Base-by-base conservation (phyloP, 306 rosid genomes). In the Pterocarpus macrocarpus region DNA sequence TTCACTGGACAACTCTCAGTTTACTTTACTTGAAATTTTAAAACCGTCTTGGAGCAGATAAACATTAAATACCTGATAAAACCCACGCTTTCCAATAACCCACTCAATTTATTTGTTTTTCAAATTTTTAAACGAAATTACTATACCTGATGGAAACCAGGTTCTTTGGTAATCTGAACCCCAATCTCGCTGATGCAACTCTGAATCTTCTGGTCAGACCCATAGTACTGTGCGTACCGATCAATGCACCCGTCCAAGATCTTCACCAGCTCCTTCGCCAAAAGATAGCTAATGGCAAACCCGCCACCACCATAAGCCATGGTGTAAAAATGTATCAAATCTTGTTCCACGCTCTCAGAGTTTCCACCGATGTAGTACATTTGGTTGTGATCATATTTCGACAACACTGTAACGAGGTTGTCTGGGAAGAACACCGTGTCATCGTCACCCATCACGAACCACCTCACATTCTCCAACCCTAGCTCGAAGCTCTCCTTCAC, bases 401-500 rank as follows among this genome's bases (percentile, higher is more conserved):
- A 83, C 15, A 94, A 73, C 44, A 94, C 97, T 4, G 76, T 81
- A 0, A 90, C 84, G 2, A 89, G 82, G 55, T 94, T 94, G 17
- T 89, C 88, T 2, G 87, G 44, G 55, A 94, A 94, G 70, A 92
- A 92, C 1, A 92, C 88, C 0, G 98, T 94, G n/a, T 94, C 98
- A 1, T 94, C 98, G 1, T 94, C 98, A 1, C 95, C 95, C 98
- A 94, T 84, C 2, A 94, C 97, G 8, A 94, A 92, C 98, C 98
- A 92, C 73, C 97, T 85, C 52, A 92, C 89, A 10, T 87, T 76
- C 0, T 79, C 82, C 56, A 86, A 0, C 5, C 91, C 92, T 9
- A 94, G 9, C 56, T 94, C 92, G 41, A 90, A 94, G 64, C 91
- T 90, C 86, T 94, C 97, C 64, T 94, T 90, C 47, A 94, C 85